Evolutionary conservation across 139 green algal genomes (phyloP), one percentile per base, ranked within the genome.

Genomic region (Picochlorum sp.): DNA sequence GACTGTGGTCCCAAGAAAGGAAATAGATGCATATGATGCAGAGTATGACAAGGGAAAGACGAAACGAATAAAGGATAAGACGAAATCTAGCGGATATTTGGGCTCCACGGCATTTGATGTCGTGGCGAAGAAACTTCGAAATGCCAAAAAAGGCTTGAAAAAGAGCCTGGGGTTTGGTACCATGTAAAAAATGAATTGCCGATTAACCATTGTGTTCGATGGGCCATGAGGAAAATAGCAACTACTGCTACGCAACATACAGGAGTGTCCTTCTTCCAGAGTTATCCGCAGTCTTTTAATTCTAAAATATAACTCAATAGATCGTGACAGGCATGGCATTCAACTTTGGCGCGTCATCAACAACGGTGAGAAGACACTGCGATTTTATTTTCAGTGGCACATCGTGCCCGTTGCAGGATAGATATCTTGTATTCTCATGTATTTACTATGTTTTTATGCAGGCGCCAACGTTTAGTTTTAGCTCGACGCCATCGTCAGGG

Each of bases 41-140:
- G 77, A 83, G 24, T 83, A 83, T 59, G 77, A 83, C 70, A 44
- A 16, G 4, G 77, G 77, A 4, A 62, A 57, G 49, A 26, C 47
- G 2, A 83, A 83, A 38, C 82, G 79, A 63, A 69, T 83, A 5
- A 60, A 61, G n/a, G 60, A 15, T 56, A 72, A 62, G 45, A 18
- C 18, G 24, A 23, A 59, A 38, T 34, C 51, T n/a, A 9, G 13
- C 23, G 51, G 51, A 11, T 30, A 26, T 20, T 20, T 30, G 6
- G 23, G n/a, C 15, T 30, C 51, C 13, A 23, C n/a, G 7, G 51
- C 51, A 34, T 59, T 59, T 59, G 51, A 59, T 32, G 51, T 21
- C 10, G 51, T 34, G 16, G 47, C 47, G 6, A 54, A 41, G 34
- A 41, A 41, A 41, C 34, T 41, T 41, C 34, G 34, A 41, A 41